Base-by-base conservation (phyloP, 805 yeast species). In the Ogataea chonburiensis region DNA sequence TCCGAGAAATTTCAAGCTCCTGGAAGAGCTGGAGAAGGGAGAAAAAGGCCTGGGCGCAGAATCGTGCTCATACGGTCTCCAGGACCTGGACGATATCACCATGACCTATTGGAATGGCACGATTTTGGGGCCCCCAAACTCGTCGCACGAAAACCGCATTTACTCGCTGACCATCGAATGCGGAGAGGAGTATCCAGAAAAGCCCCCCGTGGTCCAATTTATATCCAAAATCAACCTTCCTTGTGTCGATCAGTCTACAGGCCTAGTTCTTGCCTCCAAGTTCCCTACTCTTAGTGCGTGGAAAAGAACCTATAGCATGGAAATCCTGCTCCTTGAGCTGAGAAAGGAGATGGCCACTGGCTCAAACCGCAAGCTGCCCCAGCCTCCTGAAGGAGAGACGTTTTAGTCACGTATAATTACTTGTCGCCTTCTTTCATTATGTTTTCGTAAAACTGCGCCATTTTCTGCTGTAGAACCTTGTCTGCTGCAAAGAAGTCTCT, bases 61-160 rank as follows among this genome's bases (percentile, higher is more conserved):
- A 61, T 85, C 95, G 11, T 89, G 96, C 60, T 91, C 98, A 15
- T 87, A 93, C 55, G 99, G 99, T 0, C 72, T 93, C 30, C 79
- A 86, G 16, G 91, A 86, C 53, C 79, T 83, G 45, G 95, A 86
- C 53, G 99, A 93, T 59, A 86, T 89, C 49, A 69, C 88, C 34
- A 86, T 93, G 95, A 84, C 95, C 8, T 65, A 82, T 53, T 93
- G 99, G 99, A 93, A 89, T 64, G 98, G 97, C 9, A 93, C 99
- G 21, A 91, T 93, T 34, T 68, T 93, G 47, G 99, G 99, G 0
- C 98, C 99, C 4, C 98, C 98, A 22, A 61, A 58, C 38, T 58
- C 71, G 45, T 77, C 76, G 17, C 97, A 91, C 60, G 97, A 89
- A 60, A 93, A 93, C 63, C 74, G 98, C 56, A 93, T 93, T 45